Conservation (phyloP, 148 eudicot genomes). For the Vaccinium corymbosum region DNA sequence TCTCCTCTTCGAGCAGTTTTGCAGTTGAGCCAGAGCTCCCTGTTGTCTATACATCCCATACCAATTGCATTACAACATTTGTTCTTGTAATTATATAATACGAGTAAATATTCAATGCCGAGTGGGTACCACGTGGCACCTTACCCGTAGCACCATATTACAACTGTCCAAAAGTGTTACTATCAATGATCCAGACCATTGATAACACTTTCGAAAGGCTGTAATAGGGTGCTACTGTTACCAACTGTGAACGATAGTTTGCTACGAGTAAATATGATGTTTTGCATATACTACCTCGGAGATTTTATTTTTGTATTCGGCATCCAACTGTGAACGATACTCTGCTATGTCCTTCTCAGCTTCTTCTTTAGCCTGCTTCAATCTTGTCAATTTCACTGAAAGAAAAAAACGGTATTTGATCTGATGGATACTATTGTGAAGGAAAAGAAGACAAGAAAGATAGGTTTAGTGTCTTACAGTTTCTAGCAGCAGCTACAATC, state of each 20-base stretch:
- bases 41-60: slow-evolving; percentile 30
- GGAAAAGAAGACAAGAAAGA: not conserved
- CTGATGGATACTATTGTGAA: not conserved
- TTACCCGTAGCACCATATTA: no score
- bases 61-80: not conserved
- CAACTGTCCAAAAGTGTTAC: no score
- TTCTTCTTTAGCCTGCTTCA: slow-evolving; percentile 63
- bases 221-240: no score
- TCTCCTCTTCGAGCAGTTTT: slow-evolving; percentile 56
- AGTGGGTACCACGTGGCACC: no score
- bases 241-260: no score
- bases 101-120: not conserved
- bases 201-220: no score
- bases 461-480: slow-evolving; percentile 23
- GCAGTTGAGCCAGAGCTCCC: slow-evolving; percentile 52
- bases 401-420: not conserved
- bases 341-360: slow-evolving; percentile 48
- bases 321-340: slow-evolving; percentile 47
- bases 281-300: slow-evolving; percentile 35
- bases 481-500: slow-evolving; percentile 50
- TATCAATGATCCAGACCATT: no score
- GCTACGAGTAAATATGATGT: not conserved
- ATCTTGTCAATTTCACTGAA: slow-evolving; percentile 42
- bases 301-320: slow-evolving; percentile 40
- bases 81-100: not conserved